phyloP scores from a whole-genome alignment of 2,329 filamentous ascomycete species.

The Periglandula ipomoeae region DNA sequence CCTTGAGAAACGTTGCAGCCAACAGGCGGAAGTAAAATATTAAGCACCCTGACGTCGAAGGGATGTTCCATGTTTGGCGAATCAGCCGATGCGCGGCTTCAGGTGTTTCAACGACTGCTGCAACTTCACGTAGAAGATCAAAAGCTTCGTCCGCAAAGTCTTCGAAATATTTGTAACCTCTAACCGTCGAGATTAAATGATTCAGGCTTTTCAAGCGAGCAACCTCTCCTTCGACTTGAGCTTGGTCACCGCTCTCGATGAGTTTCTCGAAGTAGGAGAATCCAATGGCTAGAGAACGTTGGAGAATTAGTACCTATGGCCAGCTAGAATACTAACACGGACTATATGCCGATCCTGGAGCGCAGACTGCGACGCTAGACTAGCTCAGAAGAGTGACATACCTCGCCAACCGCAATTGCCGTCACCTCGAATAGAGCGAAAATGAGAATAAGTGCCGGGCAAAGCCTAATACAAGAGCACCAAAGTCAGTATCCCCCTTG shows the following conservation, averaged over 20 bases:
- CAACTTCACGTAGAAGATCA: slow-evolving; percentile 56
- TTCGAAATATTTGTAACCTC: slow-evolving; percentile 63
- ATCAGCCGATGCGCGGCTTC: slow-evolving; percentile 45
- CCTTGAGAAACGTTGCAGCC: slow-evolving; percentile 76
- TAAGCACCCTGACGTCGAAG: slow-evolving; percentile 58
- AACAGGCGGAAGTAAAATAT: slow-evolving; percentile 81
- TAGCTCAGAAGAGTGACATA: no score
- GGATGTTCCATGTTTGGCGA: slow-evolving; percentile 64
- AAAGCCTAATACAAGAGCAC: slow-evolving; percentile 49
- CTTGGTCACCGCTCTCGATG: slow-evolving; percentile 54
- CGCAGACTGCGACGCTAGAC: no score
- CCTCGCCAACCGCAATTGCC: slow-evolving; percentile 98
- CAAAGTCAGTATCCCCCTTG: neutral
- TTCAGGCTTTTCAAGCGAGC: slow-evolving; percentile 63
- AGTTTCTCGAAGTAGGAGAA: slow-evolving; percentile 91
- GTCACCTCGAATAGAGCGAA: slow-evolving; percentile 81
- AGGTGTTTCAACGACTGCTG: slow-evolving; percentile 49
- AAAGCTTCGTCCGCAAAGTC: slow-evolving; percentile 75
- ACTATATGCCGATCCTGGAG: neutral
- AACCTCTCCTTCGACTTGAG: slow-evolving; percentile 60
- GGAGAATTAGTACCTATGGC: neutral
- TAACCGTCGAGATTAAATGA: slow-evolving; percentile 59
- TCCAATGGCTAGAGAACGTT: slow-evolving; percentile 57
- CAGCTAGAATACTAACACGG: neutral
- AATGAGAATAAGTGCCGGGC: slow-evolving; percentile 75